Evolutionary conservation across 805 yeast genomes (phyloP).

Genomic region (Wickerhamiella alocasiicola): DNA sequence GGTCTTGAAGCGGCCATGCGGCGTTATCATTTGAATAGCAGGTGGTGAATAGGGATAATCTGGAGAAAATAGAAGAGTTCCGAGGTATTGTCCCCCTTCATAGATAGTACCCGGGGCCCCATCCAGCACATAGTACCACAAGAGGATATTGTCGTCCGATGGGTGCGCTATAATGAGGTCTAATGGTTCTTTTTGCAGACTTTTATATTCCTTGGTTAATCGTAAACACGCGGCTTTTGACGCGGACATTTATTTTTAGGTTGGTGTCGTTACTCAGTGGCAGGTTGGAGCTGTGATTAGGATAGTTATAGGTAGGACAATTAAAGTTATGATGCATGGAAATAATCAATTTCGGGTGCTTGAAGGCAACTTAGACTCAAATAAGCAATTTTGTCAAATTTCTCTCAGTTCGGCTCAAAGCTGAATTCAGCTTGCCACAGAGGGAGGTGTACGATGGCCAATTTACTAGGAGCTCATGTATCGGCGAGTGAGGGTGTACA

Average conservation of each 20-base stretch:
- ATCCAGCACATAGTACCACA: slow-evolving; percentile 85
- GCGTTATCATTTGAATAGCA: slow-evolving; percentile 69
- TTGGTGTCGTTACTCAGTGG: too few relatives aligned
- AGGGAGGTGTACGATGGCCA: neutral
- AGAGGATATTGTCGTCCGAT: slow-evolving; percentile 71
- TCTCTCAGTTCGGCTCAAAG: too few relatives aligned
- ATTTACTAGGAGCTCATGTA: slow-evolving; percentile 80
- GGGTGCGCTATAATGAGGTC: slow-evolving; percentile 81
- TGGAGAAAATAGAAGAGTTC: slow-evolving; percentile 66
- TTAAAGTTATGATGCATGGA: too few relatives aligned
- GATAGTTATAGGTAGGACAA: too few relatives aligned
- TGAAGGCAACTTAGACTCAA: too few relatives aligned
- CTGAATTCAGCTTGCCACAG: too few relatives aligned
- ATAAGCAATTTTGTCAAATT: too few relatives aligned
- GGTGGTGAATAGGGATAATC: slow-evolving; percentile 93
- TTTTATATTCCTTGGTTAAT: slow-evolving; percentile 23
- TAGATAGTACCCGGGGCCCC: slow-evolving; percentile 90
- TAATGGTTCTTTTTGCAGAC: slow-evolving; percentile 66
- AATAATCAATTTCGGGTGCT: too few relatives aligned
- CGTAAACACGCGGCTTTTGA: slow-evolving; percentile 5
- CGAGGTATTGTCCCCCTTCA: slow-evolving; percentile 79
- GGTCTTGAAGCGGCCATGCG: slow-evolving; percentile 72
- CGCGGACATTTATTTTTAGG: neutral
- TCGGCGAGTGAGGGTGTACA: slow-evolving; percentile 69
- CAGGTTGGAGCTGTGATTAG: too few relatives aligned